phyloP scores from a whole-genome alignment of 176 grass and related monocot genomes.

The Tillandsia fasciculata region DNA sequence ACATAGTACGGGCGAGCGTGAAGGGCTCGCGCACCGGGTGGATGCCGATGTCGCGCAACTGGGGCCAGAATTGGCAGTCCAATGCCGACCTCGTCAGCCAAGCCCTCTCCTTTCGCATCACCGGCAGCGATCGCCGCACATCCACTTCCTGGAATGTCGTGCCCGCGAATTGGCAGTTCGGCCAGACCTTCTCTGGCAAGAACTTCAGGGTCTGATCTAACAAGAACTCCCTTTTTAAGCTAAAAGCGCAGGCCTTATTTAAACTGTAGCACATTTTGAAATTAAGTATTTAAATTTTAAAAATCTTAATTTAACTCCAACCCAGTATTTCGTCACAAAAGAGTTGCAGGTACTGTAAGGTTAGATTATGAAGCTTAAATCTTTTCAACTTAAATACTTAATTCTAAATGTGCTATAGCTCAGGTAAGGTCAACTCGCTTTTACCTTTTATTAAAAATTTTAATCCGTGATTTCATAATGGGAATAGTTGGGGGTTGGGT shows the following conservation, averaged over 20 bases:
- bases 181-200: slow-evolving; percentile 35
- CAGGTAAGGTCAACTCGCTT: too few relatives aligned
- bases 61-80: slow-evolving; percentile 63
- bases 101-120: slow-evolving; percentile 42
- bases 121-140: slow-evolving; percentile 34
- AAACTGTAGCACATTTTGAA: too few relatives aligned
- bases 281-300: not conserved
- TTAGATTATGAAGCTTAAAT: too few relatives aligned
- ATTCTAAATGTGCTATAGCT: too few relatives aligned
- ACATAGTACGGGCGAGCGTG: slow-evolving; percentile 34
- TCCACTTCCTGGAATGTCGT: slow-evolving; percentile 48
- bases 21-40: slow-evolving; percentile 36
- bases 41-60: slow-evolving; percentile 49
- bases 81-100: slow-evolving; percentile 38
- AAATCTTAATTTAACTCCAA: not conserved
- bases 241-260: too few relatives aligned
- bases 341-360: too few relatives aligned
- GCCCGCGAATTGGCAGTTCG: slow-evolving; percentile 38
- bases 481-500: slow-evolving; percentile 9
- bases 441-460: too few relatives aligned
- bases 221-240: not conserved
- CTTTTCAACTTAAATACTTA: too few relatives aligned
- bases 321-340: not conserved
- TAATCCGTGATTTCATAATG: not conserved
- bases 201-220: slow-evolving; percentile 37